Evolutionary conservation across 306 rosid species (phyloP), one percentile per base, ranked within the genome.

Genomic region (Boehmeria nivea): DNA sequence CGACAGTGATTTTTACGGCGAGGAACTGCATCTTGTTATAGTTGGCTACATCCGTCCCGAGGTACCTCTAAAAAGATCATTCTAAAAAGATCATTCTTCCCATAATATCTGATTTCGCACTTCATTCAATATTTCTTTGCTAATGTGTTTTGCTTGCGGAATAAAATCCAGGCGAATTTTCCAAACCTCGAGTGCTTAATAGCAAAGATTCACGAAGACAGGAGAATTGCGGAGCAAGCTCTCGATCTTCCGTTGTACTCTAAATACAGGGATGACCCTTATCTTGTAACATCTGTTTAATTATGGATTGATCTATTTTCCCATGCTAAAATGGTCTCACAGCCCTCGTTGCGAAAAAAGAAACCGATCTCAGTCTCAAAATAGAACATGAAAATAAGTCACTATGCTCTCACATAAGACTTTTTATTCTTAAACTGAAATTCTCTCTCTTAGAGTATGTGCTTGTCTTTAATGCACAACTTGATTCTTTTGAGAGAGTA

Each of bases 1-100:
- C 2, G 59, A 65, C 11, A 80, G 60, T 38, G 93, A 91, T 75
- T 91, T 91, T 80, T 87, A 91, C 28, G 82, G 83, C 22, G 95
- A 91, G 77, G 95, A 87, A 51, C 68, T 84, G 69, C 83, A 59
- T 26, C 93, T 87, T 58, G 86, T 78, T 65, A 66, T 91, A 17
- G 94, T 91, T 50, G 98, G 98, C 60, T 91, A 87, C 69, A 82
- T 87, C 42, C 85, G 95, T 52, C 76, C 96, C 1, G 95, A 91
- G 98, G 98, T 91, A 82, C 15, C 34, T 53, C 52, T 40, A 40
- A 12, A 19, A 59, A 6, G 12, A 42, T 12, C 45, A 26, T 63
- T 70, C 18, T 38, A 47, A n/a, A 28, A 22, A 44, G 23, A n/a
- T 28, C 34, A 3, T 28, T 28, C 9, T 31, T 31, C 9, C 2